Percentiles rank a stretch among this genome's conserved stretches.
These are phyloP conservation scores for Cercospora zeina DNA, from an alignment of 2,329 filamentous ascomycete genomes.

Conservation along the genomic window DNA sequence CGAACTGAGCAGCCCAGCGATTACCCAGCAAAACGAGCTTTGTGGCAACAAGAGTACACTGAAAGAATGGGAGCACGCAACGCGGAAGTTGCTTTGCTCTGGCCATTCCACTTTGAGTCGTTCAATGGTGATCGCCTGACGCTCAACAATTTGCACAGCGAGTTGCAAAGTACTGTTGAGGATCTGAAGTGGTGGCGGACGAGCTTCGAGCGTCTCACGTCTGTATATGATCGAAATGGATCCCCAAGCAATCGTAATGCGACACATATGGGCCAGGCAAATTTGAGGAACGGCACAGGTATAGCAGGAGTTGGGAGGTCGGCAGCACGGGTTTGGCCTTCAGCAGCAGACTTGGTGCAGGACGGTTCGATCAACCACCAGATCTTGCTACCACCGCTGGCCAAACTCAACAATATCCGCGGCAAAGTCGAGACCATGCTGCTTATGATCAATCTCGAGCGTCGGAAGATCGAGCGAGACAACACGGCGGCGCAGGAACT, in stretches of 20 bases:
- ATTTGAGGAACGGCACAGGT: neutral
- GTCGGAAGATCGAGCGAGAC: neutral
- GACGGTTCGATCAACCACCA: neutral
- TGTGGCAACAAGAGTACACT: neutral
- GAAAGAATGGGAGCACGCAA: neutral
- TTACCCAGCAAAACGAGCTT: neutral
- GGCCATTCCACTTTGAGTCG: neutral
- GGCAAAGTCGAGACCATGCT: neutral
- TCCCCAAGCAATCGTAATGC: neutral
- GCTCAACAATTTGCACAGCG: neutral
- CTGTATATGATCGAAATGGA: neutral
- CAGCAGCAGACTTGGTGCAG: neutral
- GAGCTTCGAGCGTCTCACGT: neutral
- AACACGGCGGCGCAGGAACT: neutral
- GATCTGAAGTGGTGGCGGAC: neutral
- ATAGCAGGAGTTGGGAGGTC: neutral
- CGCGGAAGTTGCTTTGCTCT: neutral
- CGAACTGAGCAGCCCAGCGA: neutral
- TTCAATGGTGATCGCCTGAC: neutral
- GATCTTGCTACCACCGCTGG: neutral
- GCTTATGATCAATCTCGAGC: neutral
- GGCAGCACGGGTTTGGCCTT: neutral
- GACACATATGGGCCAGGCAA: neutral
- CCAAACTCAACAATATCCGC: neutral
- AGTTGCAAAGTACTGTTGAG: neutral